Conservation (phyloP, 2,329 filamentous ascomycete species). For the Lasiodiplodia sp. region DNA sequence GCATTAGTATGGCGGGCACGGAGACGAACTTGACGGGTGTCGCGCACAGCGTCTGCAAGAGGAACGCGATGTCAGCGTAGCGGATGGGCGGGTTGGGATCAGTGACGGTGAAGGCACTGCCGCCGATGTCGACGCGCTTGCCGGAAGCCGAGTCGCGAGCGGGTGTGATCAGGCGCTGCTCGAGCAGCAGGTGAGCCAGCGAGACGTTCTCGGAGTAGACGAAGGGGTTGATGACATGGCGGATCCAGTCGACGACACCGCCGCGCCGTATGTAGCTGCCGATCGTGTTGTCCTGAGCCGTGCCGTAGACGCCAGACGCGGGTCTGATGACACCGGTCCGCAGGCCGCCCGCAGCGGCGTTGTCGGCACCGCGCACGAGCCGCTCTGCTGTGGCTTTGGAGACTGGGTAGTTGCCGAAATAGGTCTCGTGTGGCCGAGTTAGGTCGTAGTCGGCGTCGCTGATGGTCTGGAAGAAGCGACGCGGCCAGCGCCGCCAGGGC, state of each 20-base stretch:
- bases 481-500: conserved; percentile 54
- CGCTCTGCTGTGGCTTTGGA: conserved; percentile 62
- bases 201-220: conserved; percentile 62
- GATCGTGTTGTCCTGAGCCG: conserved; percentile 49
- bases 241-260: conserved; percentile 50
- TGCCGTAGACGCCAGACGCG: conserved; percentile 62
- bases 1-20: conserved; percentile 47
- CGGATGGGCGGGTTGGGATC: conserved; percentile 57
- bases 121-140: conserved; percentile 42
- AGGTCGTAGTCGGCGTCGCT: conserved; percentile 46
- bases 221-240: conserved; percentile 58
- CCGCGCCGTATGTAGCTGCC: conserved; percentile 28
- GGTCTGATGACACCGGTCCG: conserved; percentile 64
- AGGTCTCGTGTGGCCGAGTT: conserved; percentile 51
- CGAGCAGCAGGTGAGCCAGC: conserved; percentile 61
- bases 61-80: conserved; percentile 51
- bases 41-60: conserved; percentile 41
- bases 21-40: conserved; percentile 44
- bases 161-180: conserved; percentile 57
- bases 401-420: conserved; percentile 57
- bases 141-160: conserved; percentile 33
- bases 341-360: conserved; percentile 45
- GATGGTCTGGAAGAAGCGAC: conserved; percentile 55
- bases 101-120: conserved; percentile 60
- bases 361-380: conserved; percentile 56